These are phyloP conservation scores for Ajuga chamaepitys DNA, from an alignment of 257 asterid genomes.

Conservation along the genomic window DNA sequence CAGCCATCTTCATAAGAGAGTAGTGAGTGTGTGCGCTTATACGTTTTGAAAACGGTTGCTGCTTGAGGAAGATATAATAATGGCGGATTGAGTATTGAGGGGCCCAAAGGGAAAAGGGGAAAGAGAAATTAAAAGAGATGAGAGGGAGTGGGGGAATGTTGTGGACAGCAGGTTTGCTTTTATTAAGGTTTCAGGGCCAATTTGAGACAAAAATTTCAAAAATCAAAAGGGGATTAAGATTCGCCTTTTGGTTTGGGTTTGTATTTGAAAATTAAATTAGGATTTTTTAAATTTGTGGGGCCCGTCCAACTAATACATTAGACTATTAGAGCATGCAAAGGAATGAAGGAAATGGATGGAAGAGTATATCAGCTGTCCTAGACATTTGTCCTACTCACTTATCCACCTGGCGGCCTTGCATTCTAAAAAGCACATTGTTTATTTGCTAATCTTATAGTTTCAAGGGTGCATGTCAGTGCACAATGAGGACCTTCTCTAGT, in stretches of 20 bases:
- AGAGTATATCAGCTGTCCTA: background rate
- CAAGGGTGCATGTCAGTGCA: too few species aligned
- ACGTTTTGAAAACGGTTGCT: constrained; percentile 27
- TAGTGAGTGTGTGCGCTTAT: background rate
- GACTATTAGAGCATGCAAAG: constrained; percentile 3
- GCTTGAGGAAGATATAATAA: constrained; percentile 43
- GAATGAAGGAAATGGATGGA: background rate
- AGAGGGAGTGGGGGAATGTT: constrained; percentile 21
- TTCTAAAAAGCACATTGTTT: too few species aligned
- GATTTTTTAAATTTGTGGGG: background rate
- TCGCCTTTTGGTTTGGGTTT: background rate
- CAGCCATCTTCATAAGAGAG: constrained; percentile 24
- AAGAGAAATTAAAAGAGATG: background rate
- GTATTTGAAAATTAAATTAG: background rate
- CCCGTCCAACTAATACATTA: background rate
- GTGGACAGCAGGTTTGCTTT: constrained; percentile 29
- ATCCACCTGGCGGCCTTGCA: constrained; percentile 23
- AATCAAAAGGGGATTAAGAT: background rate
- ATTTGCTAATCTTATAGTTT: background rate
- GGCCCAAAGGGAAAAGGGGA: constrained; percentile 18
- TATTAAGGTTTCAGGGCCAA: constrained; percentile 30
- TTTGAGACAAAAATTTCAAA: constrained; percentile 19
- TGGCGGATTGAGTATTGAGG: constrained; percentile 19
- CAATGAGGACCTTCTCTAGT: too few species aligned
- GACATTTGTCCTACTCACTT: constrained; percentile 26